These are phyloP conservation scores for Capniomyces stellatus DNA, from an alignment of 371 early-diverging fungal species.

Conservation along the genomic window DNA sequence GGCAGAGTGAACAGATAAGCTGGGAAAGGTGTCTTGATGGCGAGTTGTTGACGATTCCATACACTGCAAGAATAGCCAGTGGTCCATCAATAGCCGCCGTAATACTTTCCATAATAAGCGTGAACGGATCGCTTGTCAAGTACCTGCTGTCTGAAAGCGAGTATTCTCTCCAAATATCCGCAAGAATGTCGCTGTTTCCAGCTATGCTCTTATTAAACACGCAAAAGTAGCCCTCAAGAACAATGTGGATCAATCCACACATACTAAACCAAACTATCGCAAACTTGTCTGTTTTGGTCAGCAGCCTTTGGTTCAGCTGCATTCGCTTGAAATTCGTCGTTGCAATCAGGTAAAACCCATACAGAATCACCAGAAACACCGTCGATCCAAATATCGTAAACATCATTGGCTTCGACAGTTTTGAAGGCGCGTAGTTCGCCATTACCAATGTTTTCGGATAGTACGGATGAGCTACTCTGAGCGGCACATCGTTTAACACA, in stretches of 20 bases:
- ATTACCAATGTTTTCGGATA: conserved; percentile 31
- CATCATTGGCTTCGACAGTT: conserved; percentile 18
- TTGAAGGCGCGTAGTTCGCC: conserved; percentile 33
- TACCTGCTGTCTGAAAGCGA: conserved; percentile 74
- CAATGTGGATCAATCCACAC: conserved; percentile 55
- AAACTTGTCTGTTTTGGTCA: conserved; percentile 12
- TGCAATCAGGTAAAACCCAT: conserved; percentile 6
- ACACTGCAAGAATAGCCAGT: conserved; percentile 42
- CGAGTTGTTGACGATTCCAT: conserved; percentile 34
- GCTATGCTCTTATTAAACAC: conserved; percentile 39
- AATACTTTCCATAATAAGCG: conserved; percentile 65
- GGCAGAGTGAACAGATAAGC: conserved; percentile 44
- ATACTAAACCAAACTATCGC: conserved; percentile 63
- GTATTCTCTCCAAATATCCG: conserved; percentile 88
- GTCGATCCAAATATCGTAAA: conserved; percentile 24
- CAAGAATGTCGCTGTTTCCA: conserved; percentile 38
- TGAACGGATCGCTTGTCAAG: conserved; percentile 53
- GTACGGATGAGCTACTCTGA: too few species aligned
- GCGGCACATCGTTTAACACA: too few species aligned
- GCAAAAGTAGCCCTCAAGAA: conserved; percentile 79
- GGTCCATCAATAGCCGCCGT: conserved; percentile 74
- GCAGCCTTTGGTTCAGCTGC: not conserved
- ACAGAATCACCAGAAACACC: conserved; percentile 10
- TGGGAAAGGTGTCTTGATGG: conserved; percentile 49
- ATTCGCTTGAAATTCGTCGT: not conserved